Percentiles rank a stretch among this genome's conserved stretches.
Evolutionary conservation across 129 eudicot species (phyloP).

Genomic region (Kitagawia praeruptora): DNA sequence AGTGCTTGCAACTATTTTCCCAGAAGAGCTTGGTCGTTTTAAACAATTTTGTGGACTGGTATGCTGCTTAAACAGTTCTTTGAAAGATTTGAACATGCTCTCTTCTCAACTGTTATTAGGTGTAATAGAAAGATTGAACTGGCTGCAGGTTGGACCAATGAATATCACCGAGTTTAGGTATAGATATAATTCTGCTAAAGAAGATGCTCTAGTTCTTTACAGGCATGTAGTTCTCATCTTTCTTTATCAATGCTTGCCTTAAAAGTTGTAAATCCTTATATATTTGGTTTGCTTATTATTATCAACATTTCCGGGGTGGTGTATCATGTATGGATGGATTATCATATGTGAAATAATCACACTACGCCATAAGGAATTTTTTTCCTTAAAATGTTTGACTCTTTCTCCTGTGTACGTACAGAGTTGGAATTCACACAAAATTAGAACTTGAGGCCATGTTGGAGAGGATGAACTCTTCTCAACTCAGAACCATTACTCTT

Average conservation of each 20-base stretch:
- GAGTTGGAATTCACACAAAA: constrained; percentile 90
- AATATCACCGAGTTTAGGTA: constrained; percentile 90
- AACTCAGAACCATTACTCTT: constrained; percentile 63
- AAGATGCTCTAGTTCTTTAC: constrained; percentile 74
- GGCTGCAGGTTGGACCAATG: constrained; percentile 66
- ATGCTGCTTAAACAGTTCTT: constrained; percentile 1
- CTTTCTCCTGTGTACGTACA: constrained; percentile 27
- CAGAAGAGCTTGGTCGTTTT: constrained; percentile 83
- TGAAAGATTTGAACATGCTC: background rate
- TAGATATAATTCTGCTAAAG: constrained; percentile 48
- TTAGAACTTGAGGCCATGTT: constrained; percentile 76
- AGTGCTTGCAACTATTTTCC: constrained; percentile 87
- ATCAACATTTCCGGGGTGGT: background rate
- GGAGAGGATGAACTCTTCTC: constrained; percentile 61
- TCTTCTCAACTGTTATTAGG: background rate
- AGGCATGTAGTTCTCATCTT: constrained; percentile 34
- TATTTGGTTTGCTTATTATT: background rate
- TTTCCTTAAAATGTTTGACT: background rate
- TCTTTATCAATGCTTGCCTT: background rate
- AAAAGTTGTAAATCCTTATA: background rate
- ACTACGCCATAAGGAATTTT: background rate
- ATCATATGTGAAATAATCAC: background rate
- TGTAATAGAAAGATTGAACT: constrained; percentile 11
- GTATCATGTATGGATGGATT: no score
- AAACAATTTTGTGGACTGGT: constrained; percentile 76